These are phyloP conservation scores for Collybia sordida DNA, from an alignment of 768 basidiomycete genomes.

Conservation along the genomic window DNA sequence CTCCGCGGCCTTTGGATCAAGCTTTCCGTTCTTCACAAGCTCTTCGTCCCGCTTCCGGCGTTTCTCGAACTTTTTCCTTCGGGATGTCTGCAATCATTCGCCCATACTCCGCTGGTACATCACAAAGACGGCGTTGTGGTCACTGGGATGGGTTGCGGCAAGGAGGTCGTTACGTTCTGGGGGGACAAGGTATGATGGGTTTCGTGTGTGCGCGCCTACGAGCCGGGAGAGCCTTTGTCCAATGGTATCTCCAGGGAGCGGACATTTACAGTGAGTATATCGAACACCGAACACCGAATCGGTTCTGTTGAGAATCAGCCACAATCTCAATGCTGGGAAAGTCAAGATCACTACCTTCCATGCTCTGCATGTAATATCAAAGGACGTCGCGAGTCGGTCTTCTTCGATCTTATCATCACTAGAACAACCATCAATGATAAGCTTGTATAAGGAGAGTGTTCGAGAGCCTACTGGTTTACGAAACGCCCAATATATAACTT, in stretches of 20 bases:
- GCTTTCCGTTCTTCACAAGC: slow-evolving; percentile 20
- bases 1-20: slow-evolving; percentile 9
- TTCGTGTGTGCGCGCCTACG: slow-evolving; percentile 10
- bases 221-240: slow-evolving; percentile 36
- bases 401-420: slow-evolving; percentile 35
- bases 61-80: neutral
- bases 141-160: slow-evolving; percentile 51
- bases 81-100: neutral
- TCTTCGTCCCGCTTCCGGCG: slow-evolving; percentile 12
- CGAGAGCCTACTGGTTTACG: slow-evolving; percentile 45
- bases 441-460: neutral
- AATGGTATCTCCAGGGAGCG: slow-evolving; percentile 39
- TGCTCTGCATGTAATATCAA: slow-evolving; percentile 24
- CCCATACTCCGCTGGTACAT: neutral
- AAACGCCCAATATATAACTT: slow-evolving; percentile 33
- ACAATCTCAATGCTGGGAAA: neutral
- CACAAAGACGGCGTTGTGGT: slow-evolving; percentile 12
- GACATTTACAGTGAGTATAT: slow-evolving; percentile 58
- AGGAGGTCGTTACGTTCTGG: slow-evolving; percentile 31
- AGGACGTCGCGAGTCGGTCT: slow-evolving; percentile 19
- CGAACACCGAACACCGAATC: slow-evolving; percentile 44
- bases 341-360: slow-evolving; percentile 19
- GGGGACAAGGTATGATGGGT: slow-evolving; percentile 30
- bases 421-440: neutral
- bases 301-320: slow-evolving; percentile 23